Evolutionary conservation across 495 filamentous ascomycete genomes (phyloP).

Genomic region (Cairneyella variabilis): DNA sequence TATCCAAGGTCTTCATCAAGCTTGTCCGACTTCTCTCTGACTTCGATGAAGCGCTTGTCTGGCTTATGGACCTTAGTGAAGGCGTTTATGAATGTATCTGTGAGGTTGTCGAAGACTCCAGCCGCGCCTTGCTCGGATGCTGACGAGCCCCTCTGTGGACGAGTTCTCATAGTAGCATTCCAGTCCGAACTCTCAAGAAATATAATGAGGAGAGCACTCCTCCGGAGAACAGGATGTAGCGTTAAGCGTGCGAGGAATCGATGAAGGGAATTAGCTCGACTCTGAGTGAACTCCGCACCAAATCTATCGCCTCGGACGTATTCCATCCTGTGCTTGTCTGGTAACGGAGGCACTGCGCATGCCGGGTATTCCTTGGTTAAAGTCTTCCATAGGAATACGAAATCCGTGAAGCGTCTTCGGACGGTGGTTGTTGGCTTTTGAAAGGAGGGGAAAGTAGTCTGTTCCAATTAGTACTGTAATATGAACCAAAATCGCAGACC

Average conservation of each 20-base stretch:
- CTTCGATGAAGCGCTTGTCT: conserved; percentile 91
- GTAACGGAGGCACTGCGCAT: conserved; percentile 89
- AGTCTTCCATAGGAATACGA: conserved; percentile 92
- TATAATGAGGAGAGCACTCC: conserved; percentile 70
- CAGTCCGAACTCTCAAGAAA: conserved; percentile 93
- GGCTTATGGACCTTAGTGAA: conserved; percentile 96
- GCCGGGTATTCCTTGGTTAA: conserved; percentile 82
- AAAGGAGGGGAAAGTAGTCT: conserved; percentile 94
- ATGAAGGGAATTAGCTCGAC: conserved; percentile 85
- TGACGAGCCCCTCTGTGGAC: conserved; percentile 58
- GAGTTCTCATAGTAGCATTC: conserved; percentile 88
- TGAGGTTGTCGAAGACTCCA: conserved; percentile 87
- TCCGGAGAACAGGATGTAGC: conserved; percentile 86
- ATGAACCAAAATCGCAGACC: conserved; percentile 25
- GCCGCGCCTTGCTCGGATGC: conserved; percentile 47
- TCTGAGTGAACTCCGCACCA: conserved; percentile 85
- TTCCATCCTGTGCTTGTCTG: conserved; percentile 98
- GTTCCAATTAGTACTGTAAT: conserved; percentile 7
- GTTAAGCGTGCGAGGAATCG: conserved; percentile 86
- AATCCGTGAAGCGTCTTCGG: conserved; percentile 92
- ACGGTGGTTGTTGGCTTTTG: conserved; percentile 71
- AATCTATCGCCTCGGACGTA: conserved; percentile 96
- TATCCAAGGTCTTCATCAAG: conserved; percentile 90
- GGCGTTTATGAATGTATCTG: conserved; percentile 95
- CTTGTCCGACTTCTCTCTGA: conserved; percentile 89